Evolutionary conservation across 1,139 yeast species (phyloP).

Genomic region (Candida labiduridarum): DNA sequence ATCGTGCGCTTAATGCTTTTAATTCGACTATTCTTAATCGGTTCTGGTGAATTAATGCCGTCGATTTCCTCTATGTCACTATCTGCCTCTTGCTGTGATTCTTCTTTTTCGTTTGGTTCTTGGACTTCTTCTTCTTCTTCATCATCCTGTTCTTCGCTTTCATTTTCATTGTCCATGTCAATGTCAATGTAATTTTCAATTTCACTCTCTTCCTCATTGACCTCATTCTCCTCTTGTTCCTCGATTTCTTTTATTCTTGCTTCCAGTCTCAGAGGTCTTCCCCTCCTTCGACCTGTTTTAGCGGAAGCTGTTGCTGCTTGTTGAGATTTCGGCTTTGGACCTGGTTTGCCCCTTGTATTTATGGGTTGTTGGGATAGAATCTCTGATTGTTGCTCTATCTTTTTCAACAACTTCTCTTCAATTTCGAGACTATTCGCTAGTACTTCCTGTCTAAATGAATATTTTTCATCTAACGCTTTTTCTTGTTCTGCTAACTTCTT

Average conservation of each 20-base stretch:
- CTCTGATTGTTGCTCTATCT: constrained; percentile 8
- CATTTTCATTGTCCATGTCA: constrained; percentile 14
- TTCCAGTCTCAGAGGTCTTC: constrained; percentile 6
- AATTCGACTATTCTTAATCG: constrained; percentile 25
- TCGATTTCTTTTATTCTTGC: neutral
- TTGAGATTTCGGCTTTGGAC: constrained; percentile 12
- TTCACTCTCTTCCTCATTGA: constrained; percentile 7
- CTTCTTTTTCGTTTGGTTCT: constrained; percentile 6
- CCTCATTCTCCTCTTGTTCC: constrained; percentile 4
- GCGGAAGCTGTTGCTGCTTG: neutral
- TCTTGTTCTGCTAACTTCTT: constrained; percentile 48
- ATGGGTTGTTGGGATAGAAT: neutral
- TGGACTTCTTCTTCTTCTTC: constrained; percentile 17
- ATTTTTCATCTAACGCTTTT: constrained; percentile 32
- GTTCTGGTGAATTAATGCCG: constrained; percentile 15
- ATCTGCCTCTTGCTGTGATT: constrained; percentile 5
- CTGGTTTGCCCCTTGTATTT: neutral
- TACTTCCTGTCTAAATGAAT: constrained; percentile 40
- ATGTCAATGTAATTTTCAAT: constrained; percentile 13
- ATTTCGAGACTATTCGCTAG: constrained; percentile 23
- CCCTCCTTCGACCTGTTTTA: constrained; percentile 8
- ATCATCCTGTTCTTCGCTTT: constrained; percentile 17
- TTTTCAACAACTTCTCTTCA: constrained; percentile 26
- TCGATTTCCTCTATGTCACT: constrained; percentile 7
- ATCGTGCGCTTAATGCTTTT: constrained; percentile 51